Percentiles rank a stretch among this genome's conserved stretches.
Evolutionary conservation across 768 basidiomycete species (phyloP).

Genomic region (Leccinum subtestaceum): DNA sequence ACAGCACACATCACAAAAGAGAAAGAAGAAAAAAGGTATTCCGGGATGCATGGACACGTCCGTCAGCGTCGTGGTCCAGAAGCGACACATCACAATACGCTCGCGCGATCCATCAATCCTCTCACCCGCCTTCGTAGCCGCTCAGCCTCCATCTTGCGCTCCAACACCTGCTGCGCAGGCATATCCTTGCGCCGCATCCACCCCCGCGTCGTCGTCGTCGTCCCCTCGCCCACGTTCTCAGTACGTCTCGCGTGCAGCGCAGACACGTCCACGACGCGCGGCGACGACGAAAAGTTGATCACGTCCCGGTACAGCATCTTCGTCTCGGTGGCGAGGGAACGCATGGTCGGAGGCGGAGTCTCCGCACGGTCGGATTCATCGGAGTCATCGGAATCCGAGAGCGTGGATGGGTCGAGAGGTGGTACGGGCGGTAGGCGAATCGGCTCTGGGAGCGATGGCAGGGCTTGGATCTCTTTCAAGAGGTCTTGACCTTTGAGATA

Average conservation of each 20-base stretch:
- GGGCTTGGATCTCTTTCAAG: constrained; percentile 71
- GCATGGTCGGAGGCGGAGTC: constrained; percentile 49
- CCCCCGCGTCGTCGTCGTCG: constrained; percentile 31
- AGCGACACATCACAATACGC: constrained; percentile 10
- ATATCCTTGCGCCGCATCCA: constrained; percentile 83
- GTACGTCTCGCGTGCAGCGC: constrained; percentile 49
- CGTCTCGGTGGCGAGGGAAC: constrained; percentile 74
- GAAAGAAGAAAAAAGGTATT: too few relatives aligned
- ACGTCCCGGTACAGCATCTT: constrained; percentile 89
- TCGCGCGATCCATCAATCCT: constrained; percentile 68
- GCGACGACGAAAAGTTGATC: constrained; percentile 77
- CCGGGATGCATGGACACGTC: too few relatives aligned
- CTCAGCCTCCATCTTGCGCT: constrained; percentile 75
- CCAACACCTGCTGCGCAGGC: constrained; percentile 78
- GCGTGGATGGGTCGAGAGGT: constrained; percentile 59
- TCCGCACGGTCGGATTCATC: constrained; percentile 57
- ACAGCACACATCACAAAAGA: too few relatives aligned
- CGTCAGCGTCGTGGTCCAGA: not conserved
- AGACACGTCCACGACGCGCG: constrained; percentile 84
- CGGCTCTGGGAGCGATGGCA: constrained; percentile 62
- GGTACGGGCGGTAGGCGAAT: constrained; percentile 56
- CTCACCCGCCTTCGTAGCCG: constrained; percentile 65
- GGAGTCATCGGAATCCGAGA: constrained; percentile 64
- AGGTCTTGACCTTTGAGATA: constrained; percentile 93
- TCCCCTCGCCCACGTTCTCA: constrained; percentile 44